Evolutionary conservation across 768 basidiomycete genomes (phyloP), one percentile per base, ranked within the genome.

Genomic region (Boletellus ananas): DNA sequence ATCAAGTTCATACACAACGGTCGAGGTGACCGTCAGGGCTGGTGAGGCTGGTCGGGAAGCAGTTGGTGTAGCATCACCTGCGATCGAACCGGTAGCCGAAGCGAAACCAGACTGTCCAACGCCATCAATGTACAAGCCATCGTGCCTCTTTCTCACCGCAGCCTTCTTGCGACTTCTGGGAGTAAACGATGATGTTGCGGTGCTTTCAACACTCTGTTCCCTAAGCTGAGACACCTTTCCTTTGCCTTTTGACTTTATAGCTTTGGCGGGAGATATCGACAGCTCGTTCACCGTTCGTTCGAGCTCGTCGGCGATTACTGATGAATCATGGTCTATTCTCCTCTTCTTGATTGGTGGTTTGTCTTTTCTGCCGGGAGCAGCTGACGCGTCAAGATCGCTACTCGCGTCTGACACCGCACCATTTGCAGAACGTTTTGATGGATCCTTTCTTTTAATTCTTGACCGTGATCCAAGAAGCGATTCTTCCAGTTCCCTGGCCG

Each of bases 1-100:
- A 52, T 85, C 81, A 34, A 90, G 72, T 51, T 88, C 86, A 57
- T 83, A 90, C 21, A 90, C 78, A 33, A 84, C 75, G 5, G 80
- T 73, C 18, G 81, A 79, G 16, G 74, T 74, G 41, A 72, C 71
- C 0, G 79, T 78, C 8, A 72, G 59, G 3, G 76, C 74, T 5
- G 89, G 89, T 11, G 87, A 90, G 38, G 78, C 67, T 21, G 85
- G 84, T n/a, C 85, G 74, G 6, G 89, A 91, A 43, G 78, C 75
- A 11, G 73, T 72, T 17, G 88, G 87, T 7, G 88, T 86, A 12
- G 76, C 72, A 70, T 90, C 88, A n/a, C 84, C 83, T 21, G 81
- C 74, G 25, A 80, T 70, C 17, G 79, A 78, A 16, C 64, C 66
- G 16, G 65, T 49, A 37, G 79, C 72, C 17, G 85, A 80, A 50